Evolutionary conservation across 768 basidiomycete genomes (phyloP).

Genomic region (Lentinula raphanica): DNA sequence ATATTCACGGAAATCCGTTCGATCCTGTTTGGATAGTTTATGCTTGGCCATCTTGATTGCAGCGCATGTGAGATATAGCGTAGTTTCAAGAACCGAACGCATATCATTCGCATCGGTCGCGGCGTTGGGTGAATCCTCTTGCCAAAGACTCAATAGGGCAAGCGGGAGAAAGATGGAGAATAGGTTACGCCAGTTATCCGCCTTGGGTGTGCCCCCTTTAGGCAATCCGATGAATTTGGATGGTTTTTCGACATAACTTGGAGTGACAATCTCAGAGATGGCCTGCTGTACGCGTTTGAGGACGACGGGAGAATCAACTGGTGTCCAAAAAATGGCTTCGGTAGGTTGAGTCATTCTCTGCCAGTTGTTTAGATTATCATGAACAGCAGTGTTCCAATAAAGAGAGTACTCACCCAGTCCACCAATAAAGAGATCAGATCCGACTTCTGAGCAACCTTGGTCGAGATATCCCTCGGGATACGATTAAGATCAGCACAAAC

Average conservation of each 20-base stretch:
- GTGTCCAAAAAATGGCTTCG: neutral
- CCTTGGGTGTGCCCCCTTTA: slow-evolving; percentile 19
- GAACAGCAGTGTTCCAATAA: neutral
- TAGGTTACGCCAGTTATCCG: slow-evolving; percentile 18
- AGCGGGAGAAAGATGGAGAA: slow-evolving; percentile 17
- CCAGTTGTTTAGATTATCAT: too few relatives aligned
- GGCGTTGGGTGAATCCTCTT: neutral
- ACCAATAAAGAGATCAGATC: neutral
- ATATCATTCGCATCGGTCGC: neutral
- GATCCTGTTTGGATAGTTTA: neutral
- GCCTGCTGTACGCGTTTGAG: neutral
- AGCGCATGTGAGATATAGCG: neutral
- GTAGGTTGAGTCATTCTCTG: neutral
- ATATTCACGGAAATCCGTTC: neutral
- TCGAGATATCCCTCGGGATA: neutral
- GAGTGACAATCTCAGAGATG: neutral
- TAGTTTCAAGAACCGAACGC: neutral
- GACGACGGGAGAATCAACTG: neutral
- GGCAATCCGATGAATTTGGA: slow-evolving; percentile 9
- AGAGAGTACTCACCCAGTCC: neutral
- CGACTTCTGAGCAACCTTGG: neutral
- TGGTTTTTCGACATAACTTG: slow-evolving; percentile 4
- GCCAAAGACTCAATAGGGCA: slow-evolving; percentile 18
- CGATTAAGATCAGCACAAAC: neutral
- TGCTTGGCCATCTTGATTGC: neutral